A percentile compares a stretch with the other conserved stretches of the same genome.
These are phyloP conservation scores for Komagataella phaffii DNA, from an alignment of 805 yeast species.

Conservation along the genomic window DNA sequence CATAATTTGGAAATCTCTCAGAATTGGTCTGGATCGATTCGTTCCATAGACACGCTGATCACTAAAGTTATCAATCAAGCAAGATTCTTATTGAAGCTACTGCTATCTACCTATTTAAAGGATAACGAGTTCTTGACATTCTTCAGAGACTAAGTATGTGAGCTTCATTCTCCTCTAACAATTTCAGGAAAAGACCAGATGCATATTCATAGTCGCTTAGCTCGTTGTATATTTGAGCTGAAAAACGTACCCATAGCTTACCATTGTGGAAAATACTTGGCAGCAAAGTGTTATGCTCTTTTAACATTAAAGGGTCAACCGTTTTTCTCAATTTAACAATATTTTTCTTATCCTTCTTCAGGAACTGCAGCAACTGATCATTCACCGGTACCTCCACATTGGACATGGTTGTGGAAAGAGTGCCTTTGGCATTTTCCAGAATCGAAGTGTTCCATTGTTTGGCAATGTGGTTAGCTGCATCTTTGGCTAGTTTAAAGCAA, in stretches of 20 bases:
- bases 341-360: conserved; percentile 1
- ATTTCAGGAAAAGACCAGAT: conserved; percentile 22
- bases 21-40: not conserved
- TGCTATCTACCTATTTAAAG: not conserved
- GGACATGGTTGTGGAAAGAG: conserved; percentile 28
- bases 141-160: not conserved
- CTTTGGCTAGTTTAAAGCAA: conserved; percentile 27
- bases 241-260: conserved; percentile 31
- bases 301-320: conserved; percentile 11
- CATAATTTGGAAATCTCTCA: not conserved
- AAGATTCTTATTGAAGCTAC: not conserved
- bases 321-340: conserved; percentile 4
- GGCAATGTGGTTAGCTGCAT: conserved; percentile 27
- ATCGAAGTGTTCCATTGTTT: conserved; percentile 23
- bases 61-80: not conserved
- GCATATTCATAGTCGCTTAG: conserved; percentile 37
- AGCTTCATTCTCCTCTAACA: conserved; percentile 11
- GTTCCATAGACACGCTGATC: not conserved
- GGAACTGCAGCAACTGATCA: not conserved
- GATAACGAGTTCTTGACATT: not conserved
- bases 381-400: conserved; percentile 24
- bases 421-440: conserved; percentile 21
- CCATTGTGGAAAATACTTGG: conserved; percentile 31
- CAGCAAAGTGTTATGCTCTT: conserved; percentile 29
- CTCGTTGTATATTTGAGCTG: conserved; percentile 50